Base-by-base conservation (phyloP, 441 rosid species). In the Eruca vesicaria region DNA sequence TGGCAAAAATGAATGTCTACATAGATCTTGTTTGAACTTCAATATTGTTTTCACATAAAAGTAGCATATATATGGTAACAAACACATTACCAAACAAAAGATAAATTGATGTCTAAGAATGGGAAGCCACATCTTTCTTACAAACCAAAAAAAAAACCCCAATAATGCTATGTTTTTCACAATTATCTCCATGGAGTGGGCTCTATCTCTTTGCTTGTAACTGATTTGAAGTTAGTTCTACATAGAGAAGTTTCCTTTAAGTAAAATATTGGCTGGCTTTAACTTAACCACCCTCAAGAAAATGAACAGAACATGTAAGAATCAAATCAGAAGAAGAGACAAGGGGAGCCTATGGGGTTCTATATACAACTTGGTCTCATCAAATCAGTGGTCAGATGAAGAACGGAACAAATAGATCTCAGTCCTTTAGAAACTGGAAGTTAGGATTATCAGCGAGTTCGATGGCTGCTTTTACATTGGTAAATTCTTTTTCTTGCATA, bases 391-490 rank as follows among this genome's bases (percentile, higher is more conserved):
- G 52, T n/a, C 62, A 23, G 21, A 36, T 55, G 68, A 68, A 64
- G 53, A 52, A 28, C 19, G 68, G 66, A 61, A 55, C 50, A 60
- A 64, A 57, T 62, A 33, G 23, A 72, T 60, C 84, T 89, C 83
- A 92, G 9, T 88, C 93, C 82, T 73, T 86, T 74, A 95, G 83
- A 84, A 93, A 93, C 36, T 83, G 86, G 86, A 93, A 95, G 85
- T 77, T 84, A 48, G 92, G 86, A 76, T 83, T 86, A 71, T 90
- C 85, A 15, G 84, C 73, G 67, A 93, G 97, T 32, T 89, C 88
- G 7, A 53, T 70, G 5, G 92, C 83, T 36, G 93, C 82, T 79
- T 86, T 87, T 63, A 88, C 90, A 43, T 83, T 82, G 58, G 86
- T 33, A 58, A 91, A 89, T n/a, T 93, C 94, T 29, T 80, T 89